Percentiles rank a stretch among this genome's conserved stretches.
These are phyloP conservation scores for Tuber magnatum DNA, from an alignment of 495 filamentous ascomycete genomes.

Conservation along the genomic window DNA sequence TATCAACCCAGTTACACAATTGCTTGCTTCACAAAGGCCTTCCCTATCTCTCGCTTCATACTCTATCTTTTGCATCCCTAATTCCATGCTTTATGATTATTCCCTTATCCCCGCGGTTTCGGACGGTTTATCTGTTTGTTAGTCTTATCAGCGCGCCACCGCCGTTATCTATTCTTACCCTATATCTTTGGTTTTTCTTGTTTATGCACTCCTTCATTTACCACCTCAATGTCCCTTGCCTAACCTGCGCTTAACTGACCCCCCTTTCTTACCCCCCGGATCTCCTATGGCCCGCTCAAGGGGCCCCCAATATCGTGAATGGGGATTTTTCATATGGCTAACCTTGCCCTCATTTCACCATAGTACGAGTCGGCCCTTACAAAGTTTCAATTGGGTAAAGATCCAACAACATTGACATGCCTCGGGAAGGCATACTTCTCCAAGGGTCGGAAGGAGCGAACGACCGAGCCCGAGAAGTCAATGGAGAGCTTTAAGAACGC, in stretches of 20 bases:
- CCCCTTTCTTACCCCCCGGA: background rate
- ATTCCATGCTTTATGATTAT: background rate
- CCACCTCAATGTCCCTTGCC: slow-evolving; percentile 9
- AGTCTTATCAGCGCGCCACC: background rate
- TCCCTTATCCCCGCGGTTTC: background rate
- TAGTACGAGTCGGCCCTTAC: slow-evolving; percentile 81
- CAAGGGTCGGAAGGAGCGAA: slow-evolving; percentile 58
- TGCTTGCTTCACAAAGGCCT: background rate
- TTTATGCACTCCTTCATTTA: background rate
- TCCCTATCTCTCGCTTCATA: background rate
- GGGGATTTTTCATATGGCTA: slow-evolving; percentile 11
- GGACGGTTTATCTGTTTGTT: background rate
- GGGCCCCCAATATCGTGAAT: background rate
- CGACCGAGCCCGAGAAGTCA: slow-evolving; percentile 53
- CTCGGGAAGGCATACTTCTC: slow-evolving; percentile 90
- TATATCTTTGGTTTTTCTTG: background rate
- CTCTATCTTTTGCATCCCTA: background rate
- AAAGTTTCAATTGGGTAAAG: slow-evolving; percentile 67
- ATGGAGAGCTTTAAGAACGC: slow-evolving; percentile 74
- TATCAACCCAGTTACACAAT: slow-evolving; percentile 3
- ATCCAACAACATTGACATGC: slow-evolving; percentile 77
- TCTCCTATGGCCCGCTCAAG: background rate
- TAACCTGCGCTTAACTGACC: slow-evolving; percentile 8
- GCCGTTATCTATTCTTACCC: background rate
- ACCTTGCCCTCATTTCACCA: slow-evolving; percentile 4